phyloP scores from a whole-genome alignment of 208 protist genomes.

The Trypanosomatidae sp. region DNA sequence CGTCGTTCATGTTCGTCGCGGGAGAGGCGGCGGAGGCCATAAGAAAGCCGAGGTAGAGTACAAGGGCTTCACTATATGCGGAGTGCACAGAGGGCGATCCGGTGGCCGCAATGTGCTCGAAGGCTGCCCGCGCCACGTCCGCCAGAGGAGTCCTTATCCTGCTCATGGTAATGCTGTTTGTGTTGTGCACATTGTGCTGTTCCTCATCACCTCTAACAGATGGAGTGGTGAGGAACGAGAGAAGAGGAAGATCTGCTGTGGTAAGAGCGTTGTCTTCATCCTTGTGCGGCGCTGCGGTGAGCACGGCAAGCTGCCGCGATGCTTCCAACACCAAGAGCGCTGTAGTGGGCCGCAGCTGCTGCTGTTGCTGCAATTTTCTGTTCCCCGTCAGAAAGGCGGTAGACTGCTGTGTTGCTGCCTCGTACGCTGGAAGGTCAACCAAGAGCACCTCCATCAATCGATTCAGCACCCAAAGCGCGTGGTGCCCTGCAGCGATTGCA shows the following conservation, averaged over 20 bases:
- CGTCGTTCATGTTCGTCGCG: not conserved
- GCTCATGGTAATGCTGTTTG: not conserved
- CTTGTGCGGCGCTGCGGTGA: not conserved
- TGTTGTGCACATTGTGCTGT: not conserved
- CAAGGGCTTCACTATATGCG: conserved; percentile 12
- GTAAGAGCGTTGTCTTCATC: not conserved
- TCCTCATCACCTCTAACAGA: too few relatives aligned
- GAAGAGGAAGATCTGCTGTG: conserved; percentile 3
- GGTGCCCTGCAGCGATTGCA: not conserved
- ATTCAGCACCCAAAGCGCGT: conserved; percentile 10
- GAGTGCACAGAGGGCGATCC: not conserved
- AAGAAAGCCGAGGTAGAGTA: conserved; percentile 24
- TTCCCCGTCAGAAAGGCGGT: too few relatives aligned
- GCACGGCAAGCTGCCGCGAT: not conserved
- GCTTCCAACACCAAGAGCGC: conserved; percentile 26
- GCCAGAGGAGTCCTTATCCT: not conserved
- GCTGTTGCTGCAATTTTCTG: too few relatives aligned
- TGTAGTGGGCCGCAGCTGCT: conserved; percentile 11
- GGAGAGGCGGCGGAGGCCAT: not conserved
- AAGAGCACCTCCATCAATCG: conserved; percentile 26
- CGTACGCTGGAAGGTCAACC: conserved; percentile 21
- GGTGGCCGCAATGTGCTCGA: conserved; percentile 1
- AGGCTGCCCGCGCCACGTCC: conserved; percentile 12
- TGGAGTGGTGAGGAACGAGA: conserved; percentile 6
- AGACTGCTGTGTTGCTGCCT: not conserved